Evolutionary conservation across 1,284 basidiomycete genomes (phyloP), one percentile per base, ranked within the genome.

Genomic region (Cronartium quercuum): DNA sequence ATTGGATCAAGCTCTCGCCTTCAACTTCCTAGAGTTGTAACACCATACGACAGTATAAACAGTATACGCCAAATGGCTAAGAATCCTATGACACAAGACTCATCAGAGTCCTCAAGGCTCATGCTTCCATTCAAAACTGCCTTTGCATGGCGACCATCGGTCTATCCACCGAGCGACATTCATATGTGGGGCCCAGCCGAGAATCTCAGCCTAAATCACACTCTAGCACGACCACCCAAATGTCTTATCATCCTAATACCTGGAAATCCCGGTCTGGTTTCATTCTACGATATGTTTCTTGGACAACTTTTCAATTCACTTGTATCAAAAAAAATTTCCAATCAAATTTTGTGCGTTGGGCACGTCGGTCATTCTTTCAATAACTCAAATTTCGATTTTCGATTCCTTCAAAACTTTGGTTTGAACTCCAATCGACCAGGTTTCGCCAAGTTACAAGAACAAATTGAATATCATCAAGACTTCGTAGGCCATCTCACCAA

Each of bases 321-420:
- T 55, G n/a, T 24, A 55, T 55, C 15, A 12, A 55, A 55, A n/a
- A 55, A 55, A 1, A 10, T 55, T 10, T 55, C 51, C 6, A 55
- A 1, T 65, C 61, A 73, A 51, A 40, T 66, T 15, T 44, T 73
- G 15, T 73, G 69, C 44, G 29, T 21, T 3, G 47, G 44, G 13
- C 69, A 73, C 65, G 35, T 73, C 15, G 69, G 62, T 15, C 69
- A 73, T 73, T 73, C 69, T 13, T 65, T 73, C 13, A 51, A 73
- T 21, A 55, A 66, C 42, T 66, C 62, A 1, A 73, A 73, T 41
- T 29, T 57, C 5, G 69, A 73, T 29, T 66, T 73, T 15, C 15
- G 69, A 18, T 73, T 64, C 24, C 21, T 73, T 18, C 40, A 65
- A 29, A 73, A 73, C 51, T 73, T 73, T 63, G 55, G 58, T 24